Conservation (phyloP, 768 basidiomycete species). For the Suillus fuscotomentosus region DNA sequence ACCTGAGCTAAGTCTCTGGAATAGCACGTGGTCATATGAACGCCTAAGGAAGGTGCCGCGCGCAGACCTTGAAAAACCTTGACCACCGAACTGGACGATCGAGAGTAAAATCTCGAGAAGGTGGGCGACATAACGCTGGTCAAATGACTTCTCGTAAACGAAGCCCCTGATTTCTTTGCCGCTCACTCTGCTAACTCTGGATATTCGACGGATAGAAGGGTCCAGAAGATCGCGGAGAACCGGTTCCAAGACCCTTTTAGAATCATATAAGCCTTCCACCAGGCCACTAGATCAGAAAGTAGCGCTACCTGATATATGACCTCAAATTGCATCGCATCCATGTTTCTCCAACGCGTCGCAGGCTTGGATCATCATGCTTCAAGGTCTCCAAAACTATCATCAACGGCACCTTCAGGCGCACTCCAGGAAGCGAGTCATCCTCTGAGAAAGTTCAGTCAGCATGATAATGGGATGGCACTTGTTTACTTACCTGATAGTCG, state of each 20-base stretch:
- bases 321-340: constrained; percentile 97
- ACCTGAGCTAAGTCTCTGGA: constrained; percentile 63
- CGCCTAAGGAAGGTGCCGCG: constrained; percentile 61
- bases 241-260: constrained; percentile 83
- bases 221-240: constrained; percentile 77
- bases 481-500: constrained; percentile 66
- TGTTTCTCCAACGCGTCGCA: constrained; percentile 83
- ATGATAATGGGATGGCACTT: not conserved
- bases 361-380: constrained; percentile 68
- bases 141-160: constrained; percentile 71
- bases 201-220: constrained; percentile 56
- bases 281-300: not conserved
- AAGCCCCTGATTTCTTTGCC: constrained; percentile 69
- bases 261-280: constrained; percentile 1
- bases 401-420: constrained; percentile 81
- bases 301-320: constrained; percentile 78
- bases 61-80: constrained; percentile 79
- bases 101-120: constrained; percentile 75
- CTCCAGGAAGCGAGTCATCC: constrained; percentile 78
- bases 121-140: constrained; percentile 71
- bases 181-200: constrained; percentile 49
- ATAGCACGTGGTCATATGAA: constrained; percentile 60
- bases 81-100: constrained; percentile 84
- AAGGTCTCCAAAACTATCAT: constrained; percentile 85
- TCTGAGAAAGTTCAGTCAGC: constrained; percentile 44